A percentile compares a stretch with the other conserved stretches of the same genome.
These are phyloP conservation scores for Fallopia convolvulus DNA, from an alignment of 148 eudicot genomes.

Conservation along the genomic window DNA sequence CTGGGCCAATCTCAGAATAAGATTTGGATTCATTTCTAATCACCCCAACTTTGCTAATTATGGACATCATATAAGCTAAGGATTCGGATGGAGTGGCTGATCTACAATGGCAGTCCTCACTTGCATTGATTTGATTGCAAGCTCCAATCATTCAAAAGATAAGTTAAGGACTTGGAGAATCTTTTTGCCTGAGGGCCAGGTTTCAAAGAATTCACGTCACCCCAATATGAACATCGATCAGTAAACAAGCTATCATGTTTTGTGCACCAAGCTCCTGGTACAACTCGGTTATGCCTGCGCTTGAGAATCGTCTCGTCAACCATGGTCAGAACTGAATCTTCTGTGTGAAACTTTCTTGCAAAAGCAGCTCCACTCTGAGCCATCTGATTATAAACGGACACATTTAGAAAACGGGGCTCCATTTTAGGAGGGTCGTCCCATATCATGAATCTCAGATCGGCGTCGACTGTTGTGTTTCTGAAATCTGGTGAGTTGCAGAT, in stretches of 20 bases:
- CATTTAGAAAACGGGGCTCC: slow-evolving; percentile 64
- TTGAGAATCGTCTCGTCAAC: slow-evolving; percentile 64
- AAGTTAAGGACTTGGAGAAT: slow-evolving; percentile 40
- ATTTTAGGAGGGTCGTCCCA: slow-evolving; percentile 98
- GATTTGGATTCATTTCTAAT: background rate
- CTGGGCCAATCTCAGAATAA: slow-evolving; percentile 3
- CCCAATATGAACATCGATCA: slow-evolving; percentile 70
- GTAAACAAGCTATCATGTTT: slow-evolving; percentile 47
- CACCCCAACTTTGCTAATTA: slow-evolving; percentile 1
- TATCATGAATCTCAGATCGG: slow-evolving; percentile 73
- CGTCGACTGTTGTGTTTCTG: slow-evolving; percentile 75
- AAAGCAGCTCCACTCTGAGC: slow-evolving; percentile 85
- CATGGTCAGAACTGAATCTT: slow-evolving; percentile 63
- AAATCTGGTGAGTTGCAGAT: slow-evolving; percentile 76
- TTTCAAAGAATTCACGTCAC: slow-evolving; percentile 57
- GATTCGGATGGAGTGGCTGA: background rate
- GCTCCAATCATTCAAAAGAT: slow-evolving; percentile 43
- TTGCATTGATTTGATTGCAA: slow-evolving; percentile 62
- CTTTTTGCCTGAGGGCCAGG: slow-evolving; percentile 57
- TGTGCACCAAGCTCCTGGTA: slow-evolving; percentile 93
- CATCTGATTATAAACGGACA: slow-evolving; percentile 62
- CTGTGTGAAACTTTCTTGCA: slow-evolving; percentile 58
- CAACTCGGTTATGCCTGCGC: slow-evolving; percentile 47
- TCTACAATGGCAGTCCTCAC: slow-evolving; percentile 21
- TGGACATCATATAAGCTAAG: slow-evolving; percentile 1